These are phyloP conservation scores for Protomyces inundatus DNA, from an alignment of 1,139 yeast species.

Conservation along the genomic window DNA sequence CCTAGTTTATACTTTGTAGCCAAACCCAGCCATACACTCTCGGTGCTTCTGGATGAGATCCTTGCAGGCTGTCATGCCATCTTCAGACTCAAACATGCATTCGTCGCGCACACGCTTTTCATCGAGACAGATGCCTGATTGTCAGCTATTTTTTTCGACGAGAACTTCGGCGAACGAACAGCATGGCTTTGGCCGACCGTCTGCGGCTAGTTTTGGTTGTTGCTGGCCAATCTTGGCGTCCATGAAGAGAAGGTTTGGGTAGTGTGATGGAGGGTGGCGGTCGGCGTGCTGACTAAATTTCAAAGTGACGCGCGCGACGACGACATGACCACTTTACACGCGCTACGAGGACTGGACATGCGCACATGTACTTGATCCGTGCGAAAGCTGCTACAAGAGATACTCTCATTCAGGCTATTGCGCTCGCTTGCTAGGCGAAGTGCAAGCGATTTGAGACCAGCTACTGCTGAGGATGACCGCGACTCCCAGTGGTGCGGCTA, in stretches of 20 bases:
- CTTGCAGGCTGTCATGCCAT: slow-evolving; percentile 20
- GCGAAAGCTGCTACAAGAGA: no score
- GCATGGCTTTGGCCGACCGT: slow-evolving; percentile 25
- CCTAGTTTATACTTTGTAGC: slow-evolving; percentile 15
- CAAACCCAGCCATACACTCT: slow-evolving; percentile 24
- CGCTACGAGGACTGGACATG: no score
- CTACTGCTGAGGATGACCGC: no score
- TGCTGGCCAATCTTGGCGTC: slow-evolving; percentile 17
- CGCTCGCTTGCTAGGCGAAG: no score
- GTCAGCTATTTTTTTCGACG: not conserved
- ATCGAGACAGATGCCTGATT: slow-evolving; percentile 18
- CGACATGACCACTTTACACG: no score
- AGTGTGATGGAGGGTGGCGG: not conserved
- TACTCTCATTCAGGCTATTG: no score
- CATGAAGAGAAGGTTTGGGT: not conserved
- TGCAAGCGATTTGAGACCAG: no score
- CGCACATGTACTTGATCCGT: no score
- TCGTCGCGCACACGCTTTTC: slow-evolving; percentile 17
- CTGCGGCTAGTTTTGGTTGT: slow-evolving; percentile 20
- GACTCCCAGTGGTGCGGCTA: no score
- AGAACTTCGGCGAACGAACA: not conserved
- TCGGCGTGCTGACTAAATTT: not conserved
- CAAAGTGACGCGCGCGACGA: no score
- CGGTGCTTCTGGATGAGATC: slow-evolving; percentile 19
- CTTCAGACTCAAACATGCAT: slow-evolving; percentile 23